Evolutionary conservation across 2,329 filamentous ascomycete genomes (phyloP).

Genomic region (Drechslera avenae): DNA sequence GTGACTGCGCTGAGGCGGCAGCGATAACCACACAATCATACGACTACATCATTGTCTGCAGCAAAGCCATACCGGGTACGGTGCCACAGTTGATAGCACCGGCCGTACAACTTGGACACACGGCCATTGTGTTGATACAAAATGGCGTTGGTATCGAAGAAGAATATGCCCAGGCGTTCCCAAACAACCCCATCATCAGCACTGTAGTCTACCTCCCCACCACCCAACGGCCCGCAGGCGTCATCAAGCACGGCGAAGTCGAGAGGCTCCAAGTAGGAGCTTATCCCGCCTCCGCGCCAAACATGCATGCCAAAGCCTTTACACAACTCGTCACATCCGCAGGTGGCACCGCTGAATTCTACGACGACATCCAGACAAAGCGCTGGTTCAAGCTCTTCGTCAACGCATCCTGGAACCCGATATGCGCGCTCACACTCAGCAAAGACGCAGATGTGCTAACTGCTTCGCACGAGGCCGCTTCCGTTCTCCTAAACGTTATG

Average conservation of each 20-base stretch:
- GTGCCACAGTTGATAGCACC: constrained; percentile 48
- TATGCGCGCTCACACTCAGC: constrained; percentile 61
- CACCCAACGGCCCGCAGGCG: constrained; percentile 56
- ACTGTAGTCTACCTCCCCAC: constrained; percentile 61
- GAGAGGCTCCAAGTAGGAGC: constrained; percentile 58
- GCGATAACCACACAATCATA: constrained; percentile 34
- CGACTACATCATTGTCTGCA: constrained; percentile 56
- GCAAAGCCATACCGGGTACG: constrained; percentile 53
- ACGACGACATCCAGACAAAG: constrained; percentile 61
- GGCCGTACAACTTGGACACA: constrained; percentile 49
- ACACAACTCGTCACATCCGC: constrained; percentile 51
- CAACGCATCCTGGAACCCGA: constrained; percentile 66
- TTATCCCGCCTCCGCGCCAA: constrained; percentile 48
- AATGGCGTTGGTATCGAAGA: constrained; percentile 67
- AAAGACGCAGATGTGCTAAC: constrained; percentile 59
- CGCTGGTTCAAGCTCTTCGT: constrained; percentile 66
- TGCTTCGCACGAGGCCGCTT: constrained; percentile 46
- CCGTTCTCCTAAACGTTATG: constrained; percentile 52
- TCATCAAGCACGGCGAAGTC: constrained; percentile 54
- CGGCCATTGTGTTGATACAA: constrained; percentile 64
- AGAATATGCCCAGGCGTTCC: constrained; percentile 57
- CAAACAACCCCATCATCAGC: constrained; percentile 59
- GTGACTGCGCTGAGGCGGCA: constrained; percentile 45
- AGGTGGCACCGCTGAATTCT: constrained; percentile 55
- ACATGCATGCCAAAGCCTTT: constrained; percentile 38